Evolutionary conservation across 441 rosid genomes (phyloP).

Genomic region (Viola pubescens): DNA sequence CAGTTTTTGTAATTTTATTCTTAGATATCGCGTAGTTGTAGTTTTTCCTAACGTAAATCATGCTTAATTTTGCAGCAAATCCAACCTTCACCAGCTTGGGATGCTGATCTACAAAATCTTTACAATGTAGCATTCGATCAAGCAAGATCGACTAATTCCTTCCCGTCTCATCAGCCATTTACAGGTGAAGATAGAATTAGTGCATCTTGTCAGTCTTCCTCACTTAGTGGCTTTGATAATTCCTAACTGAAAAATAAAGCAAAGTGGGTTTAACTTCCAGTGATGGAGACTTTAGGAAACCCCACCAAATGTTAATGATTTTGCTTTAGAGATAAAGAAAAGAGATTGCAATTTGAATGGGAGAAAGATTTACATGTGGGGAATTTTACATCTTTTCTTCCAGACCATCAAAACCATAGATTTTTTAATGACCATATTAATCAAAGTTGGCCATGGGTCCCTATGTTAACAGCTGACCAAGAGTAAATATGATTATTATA

Average conservation of each 20-base stretch:
- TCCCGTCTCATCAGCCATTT: conserved; percentile 30
- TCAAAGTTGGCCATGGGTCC: conserved; percentile 18
- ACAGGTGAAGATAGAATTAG: conserved; percentile 33
- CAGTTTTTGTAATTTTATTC: not conserved
- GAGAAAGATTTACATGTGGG: conserved; percentile 23
- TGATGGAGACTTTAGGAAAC: conserved; percentile 30
- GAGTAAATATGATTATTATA: conserved; percentile 8
- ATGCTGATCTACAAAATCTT: conserved; percentile 54
- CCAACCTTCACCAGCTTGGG: conserved; percentile 51
- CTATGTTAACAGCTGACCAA: conserved; percentile 13
- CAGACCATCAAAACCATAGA: conserved; percentile 21
- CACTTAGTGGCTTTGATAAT: conserved; percentile 17
- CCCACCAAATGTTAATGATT: conserved; percentile 37
- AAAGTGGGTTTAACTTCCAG: conserved; percentile 29
- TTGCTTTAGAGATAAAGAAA: conserved; percentile 19
- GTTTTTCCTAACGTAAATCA: conserved; percentile 1
- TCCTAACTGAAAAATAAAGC: conserved; percentile 20
- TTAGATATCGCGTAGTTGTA: too few species aligned
- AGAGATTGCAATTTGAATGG: conserved; percentile 18
- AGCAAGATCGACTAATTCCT: conserved; percentile 28
- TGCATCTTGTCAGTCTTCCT: conserved; percentile 15
- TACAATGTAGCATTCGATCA: conserved; percentile 55
- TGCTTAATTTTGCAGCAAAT: conserved; percentile 36
- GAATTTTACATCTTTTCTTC: conserved; percentile 10
- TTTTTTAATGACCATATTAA: conserved; percentile 14